Evolutionary conservation across 108 stramenopile genomes (phyloP).

Genomic region (Heterococcus sp.): DNA sequence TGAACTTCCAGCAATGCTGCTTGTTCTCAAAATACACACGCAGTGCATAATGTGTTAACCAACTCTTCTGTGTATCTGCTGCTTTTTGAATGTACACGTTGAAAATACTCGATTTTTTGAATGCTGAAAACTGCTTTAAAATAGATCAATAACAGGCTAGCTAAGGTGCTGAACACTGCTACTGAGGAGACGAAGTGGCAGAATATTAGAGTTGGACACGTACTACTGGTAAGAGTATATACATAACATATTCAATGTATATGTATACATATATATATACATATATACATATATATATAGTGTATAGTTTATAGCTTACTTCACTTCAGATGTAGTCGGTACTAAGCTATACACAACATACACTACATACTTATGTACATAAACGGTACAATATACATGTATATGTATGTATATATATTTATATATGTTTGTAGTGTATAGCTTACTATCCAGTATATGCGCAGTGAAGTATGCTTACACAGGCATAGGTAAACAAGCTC

Average conservation of each 20-base stretch:
- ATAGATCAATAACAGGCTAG: neutral
- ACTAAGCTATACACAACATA: neutral
- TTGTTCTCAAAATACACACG: too few species aligned
- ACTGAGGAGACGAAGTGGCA: slow-evolving; percentile 4
- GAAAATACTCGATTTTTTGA: too few species aligned
- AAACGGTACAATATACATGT: neutral
- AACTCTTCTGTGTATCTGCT: too few species aligned
- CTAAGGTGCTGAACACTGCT: neutral
- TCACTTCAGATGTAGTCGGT: too few species aligned
- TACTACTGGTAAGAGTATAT: slow-evolving; percentile 7
- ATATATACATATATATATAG: neutral
- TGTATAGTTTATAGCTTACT: neutral
- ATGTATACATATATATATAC: neutral
- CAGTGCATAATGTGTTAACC: too few species aligned
- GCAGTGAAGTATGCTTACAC: too few species aligned
- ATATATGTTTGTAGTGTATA: neutral
- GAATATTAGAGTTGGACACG: slow-evolving; percentile 23
- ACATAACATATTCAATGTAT: neutral
- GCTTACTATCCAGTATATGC: neutral
- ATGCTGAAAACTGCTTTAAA: too few species aligned
- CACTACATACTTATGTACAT: neutral
- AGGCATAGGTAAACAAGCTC: too few species aligned
- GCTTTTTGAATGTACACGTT: too few species aligned
- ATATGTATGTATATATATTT: neutral
- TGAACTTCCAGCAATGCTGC: too few species aligned